Conservation (phyloP, 345 rosid species). For the Cardamine chenopodiifolia region DNA sequence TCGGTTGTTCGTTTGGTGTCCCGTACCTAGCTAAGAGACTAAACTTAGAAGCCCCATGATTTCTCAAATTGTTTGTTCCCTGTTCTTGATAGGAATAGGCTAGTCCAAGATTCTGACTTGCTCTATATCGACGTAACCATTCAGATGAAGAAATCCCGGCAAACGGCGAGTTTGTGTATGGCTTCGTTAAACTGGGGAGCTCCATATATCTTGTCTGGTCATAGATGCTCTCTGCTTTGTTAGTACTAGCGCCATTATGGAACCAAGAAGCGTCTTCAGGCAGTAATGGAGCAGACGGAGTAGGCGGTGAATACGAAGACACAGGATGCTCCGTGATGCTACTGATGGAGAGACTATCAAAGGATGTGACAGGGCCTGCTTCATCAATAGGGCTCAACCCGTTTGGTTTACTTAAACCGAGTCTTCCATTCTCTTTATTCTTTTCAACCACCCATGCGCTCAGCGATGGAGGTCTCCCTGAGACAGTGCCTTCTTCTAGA, state of each 20-base stretch:
- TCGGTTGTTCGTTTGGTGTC: constrained; percentile 54
- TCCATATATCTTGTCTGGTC: constrained; percentile 31
- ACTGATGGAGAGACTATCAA: constrained; percentile 56
- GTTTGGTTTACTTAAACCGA: constrained; percentile 41
- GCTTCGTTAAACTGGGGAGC: constrained; percentile 46
- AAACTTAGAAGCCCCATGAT: constrained; percentile 45
- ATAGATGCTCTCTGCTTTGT: constrained; percentile 41
- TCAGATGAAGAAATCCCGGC: constrained; percentile 77
- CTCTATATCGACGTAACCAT: constrained; percentile 95
- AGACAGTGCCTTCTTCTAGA: constrained; percentile 46
- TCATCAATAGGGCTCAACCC: constrained; percentile 62
- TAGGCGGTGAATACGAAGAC: constrained; percentile 59
- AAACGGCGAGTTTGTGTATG: constrained; percentile 47
- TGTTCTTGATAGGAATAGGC: constrained; percentile 46
- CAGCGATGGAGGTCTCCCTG: constrained; percentile 85
- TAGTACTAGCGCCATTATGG: constrained; percentile 43
- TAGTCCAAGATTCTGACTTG: constrained; percentile 56
- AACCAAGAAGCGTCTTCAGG: constrained; percentile 79
- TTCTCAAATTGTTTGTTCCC: constrained; percentile 42
- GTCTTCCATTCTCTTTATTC: constrained; percentile 47
- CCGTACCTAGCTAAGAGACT: constrained; percentile 56
- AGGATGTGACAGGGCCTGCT: constrained; percentile 50
- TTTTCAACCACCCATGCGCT: constrained; percentile 76
- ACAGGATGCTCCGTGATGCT: constrained; percentile 43
- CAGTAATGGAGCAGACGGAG: constrained; percentile 87